Evolutionary conservation across 2,329 filamentous ascomycete species (phyloP).

Genomic region (Ciborinia camelliae): DNA sequence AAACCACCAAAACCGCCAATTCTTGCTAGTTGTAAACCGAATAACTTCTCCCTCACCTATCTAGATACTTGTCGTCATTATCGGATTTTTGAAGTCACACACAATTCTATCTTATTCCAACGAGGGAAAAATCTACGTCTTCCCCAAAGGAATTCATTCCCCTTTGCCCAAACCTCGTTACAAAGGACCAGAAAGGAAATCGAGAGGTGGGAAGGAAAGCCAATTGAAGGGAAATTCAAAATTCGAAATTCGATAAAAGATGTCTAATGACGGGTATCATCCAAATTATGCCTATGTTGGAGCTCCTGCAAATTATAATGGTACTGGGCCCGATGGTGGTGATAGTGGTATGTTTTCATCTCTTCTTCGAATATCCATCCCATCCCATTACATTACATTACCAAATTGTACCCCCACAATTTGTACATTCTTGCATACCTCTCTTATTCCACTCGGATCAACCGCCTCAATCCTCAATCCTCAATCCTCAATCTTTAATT

Average conservation of each 20-base stretch:
- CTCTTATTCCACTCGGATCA: background rate
- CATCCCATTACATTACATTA: too few species aligned
- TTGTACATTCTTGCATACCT: background rate
- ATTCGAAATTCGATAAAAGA: background rate
- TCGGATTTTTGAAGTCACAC: background rate
- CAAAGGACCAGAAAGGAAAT: background rate
- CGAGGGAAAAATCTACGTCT: background rate
- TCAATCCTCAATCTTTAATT: too few species aligned
- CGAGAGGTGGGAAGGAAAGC: background rate
- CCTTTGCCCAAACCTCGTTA: background rate
- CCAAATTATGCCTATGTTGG: constrained; percentile 54
- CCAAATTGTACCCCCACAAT: background rate
- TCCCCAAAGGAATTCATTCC: background rate
- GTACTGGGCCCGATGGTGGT: constrained; percentile 45
- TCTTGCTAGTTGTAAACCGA: background rate
- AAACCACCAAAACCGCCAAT: background rate
- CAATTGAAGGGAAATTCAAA: constrained; percentile 3
- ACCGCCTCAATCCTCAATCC: background rate
- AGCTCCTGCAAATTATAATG: constrained; percentile 58
- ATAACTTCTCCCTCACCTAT: background rate
- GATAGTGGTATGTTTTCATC: constrained; percentile 37
- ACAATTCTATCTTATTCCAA: background rate
- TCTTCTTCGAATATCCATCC: background rate
- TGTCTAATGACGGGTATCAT: constrained; percentile 22
- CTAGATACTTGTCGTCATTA: too few species aligned